Base-by-base conservation (phyloP, 805 yeast species). In the Candida insectalens region DNA sequence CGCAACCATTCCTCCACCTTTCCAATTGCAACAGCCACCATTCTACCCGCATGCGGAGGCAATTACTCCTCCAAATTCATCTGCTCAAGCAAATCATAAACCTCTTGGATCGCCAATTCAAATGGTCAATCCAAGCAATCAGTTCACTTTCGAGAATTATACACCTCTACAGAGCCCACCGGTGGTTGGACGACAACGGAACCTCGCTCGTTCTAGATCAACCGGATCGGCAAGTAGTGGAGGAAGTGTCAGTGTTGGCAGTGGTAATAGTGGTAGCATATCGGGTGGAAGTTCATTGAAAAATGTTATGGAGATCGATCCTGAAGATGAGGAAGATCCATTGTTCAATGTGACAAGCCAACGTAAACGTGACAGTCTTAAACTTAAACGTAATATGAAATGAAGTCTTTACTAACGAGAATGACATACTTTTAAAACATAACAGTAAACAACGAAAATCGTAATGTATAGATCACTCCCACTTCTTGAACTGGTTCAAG, bases 401-500 rank as follows among this genome's bases (percentile, higher is more conserved):
- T 52, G 27, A 36, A 3, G 6, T 17, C 19, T n/a, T 14, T 27
- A 21, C n/a, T n/a, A n/a, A n/a, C n/a, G n/a, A n/a, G n/a, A n/a
- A n/a, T n/a, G n/a, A n/a, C n/a, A n/a, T n/a, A n/a, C n/a, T n/a
- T n/a, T n/a, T 8, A 25, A 6, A 25, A 10, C 12, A 25, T 6
- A 25, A 25, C 10, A 18, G 13, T 12, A 19, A 29, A 16, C 8
- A 18, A 9, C n/a, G 19, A 18, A 13, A 19, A 6, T 13, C 9
- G 12, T 17, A n/a, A 29, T 17, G 7, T 8, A 29, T 9, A 19
- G 27, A n/a, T 41, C 33, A 55, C 40, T 57, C 60, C 96, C 97
- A 89, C 51, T 71, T 58, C 71, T 89, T 89, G 80, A 85, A 92
- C 67, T 81, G 82, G 80, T 92, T 89, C 66, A 92, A 87, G 66